Base-by-base conservation (phyloP, 345 rosid genomes). In the Eutrema yunnanense region DNA sequence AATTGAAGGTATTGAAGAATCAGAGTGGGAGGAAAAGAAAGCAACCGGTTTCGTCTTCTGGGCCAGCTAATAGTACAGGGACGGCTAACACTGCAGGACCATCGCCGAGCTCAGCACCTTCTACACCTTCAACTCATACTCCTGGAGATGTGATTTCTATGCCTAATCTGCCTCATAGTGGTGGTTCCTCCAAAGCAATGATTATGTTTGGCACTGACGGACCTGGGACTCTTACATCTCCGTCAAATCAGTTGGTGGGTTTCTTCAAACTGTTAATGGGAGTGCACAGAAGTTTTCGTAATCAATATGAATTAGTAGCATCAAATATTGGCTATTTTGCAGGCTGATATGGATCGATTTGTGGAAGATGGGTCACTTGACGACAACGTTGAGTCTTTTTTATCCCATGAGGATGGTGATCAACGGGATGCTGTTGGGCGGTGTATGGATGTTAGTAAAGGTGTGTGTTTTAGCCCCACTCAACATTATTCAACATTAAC, bases 51-150 rank as follows among this genome's bases (percentile, higher is more conserved):
- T 88, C 99, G 50, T 94, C 98, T 80, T 92, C 99, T 56, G 99
- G 97, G 29, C 96, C 99, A 79, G 99, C 99, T 73, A 95, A 92
- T 81, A 95, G 99, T 81, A 80, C 99, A 4, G 99, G 99, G 74
- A 95, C 99, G 76, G 99, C 96, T 48, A 95, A 95, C 80, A 95
- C 99, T 9, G 85, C 96, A 0, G 99, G 99, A 57, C 99, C 99
- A 8, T 95, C 99, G 72, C 99, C 99, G 14, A 88, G 99, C 82
- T 95, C 99, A 65, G 97, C 97, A 22, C 97, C 99, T 41, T 95
- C 99, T 50, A 95, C 99, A 5, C 97, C 99, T 16, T 95, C 99
- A 68, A 92, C 97, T 62, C 97, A 92, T 77, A 92, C 96, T 46
- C 92, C 99, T 62, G 88, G 96, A 73, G 99, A 95, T 85, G 96